A percentile compares a stretch with the other conserved stretches of the same genome.
phyloP scores from a whole-genome alignment of 495 filamentous ascomycete species.

The Neurospora pannonica region DNA sequence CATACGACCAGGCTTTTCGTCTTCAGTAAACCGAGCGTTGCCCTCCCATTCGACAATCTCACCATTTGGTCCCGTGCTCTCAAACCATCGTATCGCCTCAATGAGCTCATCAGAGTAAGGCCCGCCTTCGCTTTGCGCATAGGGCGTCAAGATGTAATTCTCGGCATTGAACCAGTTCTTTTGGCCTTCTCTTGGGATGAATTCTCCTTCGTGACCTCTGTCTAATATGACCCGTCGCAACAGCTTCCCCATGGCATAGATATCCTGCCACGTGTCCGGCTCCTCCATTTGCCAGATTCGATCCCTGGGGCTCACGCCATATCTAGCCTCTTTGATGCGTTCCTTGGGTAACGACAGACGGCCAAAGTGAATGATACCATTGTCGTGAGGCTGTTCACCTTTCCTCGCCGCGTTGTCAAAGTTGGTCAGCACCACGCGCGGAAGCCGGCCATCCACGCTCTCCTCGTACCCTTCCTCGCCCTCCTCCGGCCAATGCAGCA shows the following conservation, averaged over 20 bases:
- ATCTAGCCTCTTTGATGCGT: not conserved
- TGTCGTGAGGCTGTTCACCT: not conserved
- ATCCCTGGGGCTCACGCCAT: not conserved
- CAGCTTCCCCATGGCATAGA: conserved; percentile 1
- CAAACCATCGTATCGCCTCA: not conserved
- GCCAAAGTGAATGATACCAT: not conserved
- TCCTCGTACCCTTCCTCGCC: not conserved
- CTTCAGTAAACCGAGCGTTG: not conserved
- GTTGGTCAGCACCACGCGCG: not conserved
- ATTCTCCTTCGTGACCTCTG: not conserved
- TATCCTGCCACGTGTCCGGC: not conserved
- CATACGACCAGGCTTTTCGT: not conserved
- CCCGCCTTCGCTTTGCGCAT: not conserved
- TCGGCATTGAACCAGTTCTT: not conserved
- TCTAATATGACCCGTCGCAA: not conserved
- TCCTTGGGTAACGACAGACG: not conserved
- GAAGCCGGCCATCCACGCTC: not conserved
- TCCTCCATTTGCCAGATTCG: not conserved
- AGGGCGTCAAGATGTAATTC: not conserved
- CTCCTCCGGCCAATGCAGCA: not conserved
- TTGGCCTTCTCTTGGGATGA: not conserved
- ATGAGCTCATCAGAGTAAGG: not conserved
- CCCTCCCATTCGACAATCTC: not conserved
- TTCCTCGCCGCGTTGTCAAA: not conserved
- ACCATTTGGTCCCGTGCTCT: not conserved